Percentiles rank a stretch among this genome's conserved stretches.
Conservation (phyloP, 225 moss, liverwort and hornwort species). For the Bryum argenteum region DNA sequence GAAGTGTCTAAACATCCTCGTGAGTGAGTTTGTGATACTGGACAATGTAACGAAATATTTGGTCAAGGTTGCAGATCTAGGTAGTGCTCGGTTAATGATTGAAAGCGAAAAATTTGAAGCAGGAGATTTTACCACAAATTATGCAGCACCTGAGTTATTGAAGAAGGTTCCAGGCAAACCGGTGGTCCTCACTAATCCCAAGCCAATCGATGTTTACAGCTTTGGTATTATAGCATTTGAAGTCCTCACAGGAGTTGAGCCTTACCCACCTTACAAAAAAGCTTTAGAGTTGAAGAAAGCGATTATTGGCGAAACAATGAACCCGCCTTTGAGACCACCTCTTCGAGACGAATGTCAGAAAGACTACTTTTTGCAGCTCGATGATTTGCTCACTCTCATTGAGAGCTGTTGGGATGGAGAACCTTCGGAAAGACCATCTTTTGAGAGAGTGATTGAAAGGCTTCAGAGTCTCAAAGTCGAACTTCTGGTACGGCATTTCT, state of each 20-base stretch:
- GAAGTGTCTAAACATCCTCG: constrained; percentile 34
- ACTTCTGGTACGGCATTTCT: constrained; percentile 19
- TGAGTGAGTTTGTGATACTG: constrained; percentile 14
- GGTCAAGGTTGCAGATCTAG: constrained; percentile 43
- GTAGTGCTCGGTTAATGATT: constrained; percentile 9
- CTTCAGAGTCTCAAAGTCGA: neutral
- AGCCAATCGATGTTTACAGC: constrained; percentile 26
- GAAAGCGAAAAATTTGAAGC: constrained; percentile 11
- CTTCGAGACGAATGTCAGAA: constrained; percentile 22
- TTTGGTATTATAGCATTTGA: constrained; percentile 40
- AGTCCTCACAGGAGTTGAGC: constrained; percentile 38
- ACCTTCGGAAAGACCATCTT: constrained; percentile 8
- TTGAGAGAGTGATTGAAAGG: neutral
- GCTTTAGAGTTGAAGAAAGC: no score
- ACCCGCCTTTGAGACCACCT: constrained; percentile 21
- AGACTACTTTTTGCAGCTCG: neutral
- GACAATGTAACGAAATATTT: constrained; percentile 6
- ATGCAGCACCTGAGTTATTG: constrained; percentile 39
- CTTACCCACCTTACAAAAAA: neutral
- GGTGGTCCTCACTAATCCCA: neutral
- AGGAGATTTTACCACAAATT: constrained; percentile 13
- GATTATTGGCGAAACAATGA: neutral
- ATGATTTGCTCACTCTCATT: constrained; percentile 22
- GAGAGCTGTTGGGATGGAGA: constrained; percentile 28
- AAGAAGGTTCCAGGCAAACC: neutral